Percentiles rank a stretch among this genome's conserved stretches.
These are phyloP conservation scores for Trichoderma brevicompactum DNA, from an alignment of 2,329 filamentous ascomycete species.

Conservation along the genomic window DNA sequence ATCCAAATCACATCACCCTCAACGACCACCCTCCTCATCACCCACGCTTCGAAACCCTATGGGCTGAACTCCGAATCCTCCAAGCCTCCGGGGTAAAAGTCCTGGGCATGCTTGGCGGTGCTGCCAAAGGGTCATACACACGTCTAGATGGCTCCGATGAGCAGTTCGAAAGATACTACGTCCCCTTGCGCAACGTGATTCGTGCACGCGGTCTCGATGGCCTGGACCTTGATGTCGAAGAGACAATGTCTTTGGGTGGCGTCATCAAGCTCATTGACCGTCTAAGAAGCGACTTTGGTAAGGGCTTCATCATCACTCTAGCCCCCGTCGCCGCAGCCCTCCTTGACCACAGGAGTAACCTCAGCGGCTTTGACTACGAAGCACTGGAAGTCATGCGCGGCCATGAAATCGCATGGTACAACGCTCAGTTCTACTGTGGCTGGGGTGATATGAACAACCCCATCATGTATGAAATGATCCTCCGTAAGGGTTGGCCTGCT, in stretches of 20 bases:
- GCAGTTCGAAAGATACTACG: conserved; percentile 75
- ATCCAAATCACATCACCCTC: conserved; percentile 69
- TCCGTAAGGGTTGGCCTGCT: conserved; percentile 70
- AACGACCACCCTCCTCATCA: conserved; percentile 79
- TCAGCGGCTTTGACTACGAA: conserved; percentile 83
- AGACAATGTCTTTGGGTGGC: conserved; percentile 69
- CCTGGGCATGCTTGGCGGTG: conserved; percentile 85
- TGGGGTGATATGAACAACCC: conserved; percentile 67
- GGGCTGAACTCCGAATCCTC: conserved; percentile 75
- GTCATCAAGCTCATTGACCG: conserved; percentile 70
- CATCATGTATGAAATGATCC: conserved; percentile 54
- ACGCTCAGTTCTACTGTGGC: conserved; percentile 90
- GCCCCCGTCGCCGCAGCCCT: conserved; percentile 80
- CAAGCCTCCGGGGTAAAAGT: conserved; percentile 77
- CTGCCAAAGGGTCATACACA: conserved; percentile 72
- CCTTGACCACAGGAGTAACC: conserved; percentile 58
- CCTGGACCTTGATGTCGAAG: conserved; percentile 80
- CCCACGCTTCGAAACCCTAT: conserved; percentile 70
- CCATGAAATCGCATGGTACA: conserved; percentile 78
- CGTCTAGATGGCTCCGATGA: conserved; percentile 60
- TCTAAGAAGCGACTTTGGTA: conserved; percentile 70
- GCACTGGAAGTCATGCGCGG: conserved; percentile 71
- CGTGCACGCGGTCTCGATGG: conserved; percentile 66
- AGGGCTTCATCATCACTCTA: conserved; percentile 74
- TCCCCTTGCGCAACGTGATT: conserved; percentile 68